phyloP scores from a whole-genome alignment of 192 early-diverging fungal species.

The Podila verticillata region DNA sequence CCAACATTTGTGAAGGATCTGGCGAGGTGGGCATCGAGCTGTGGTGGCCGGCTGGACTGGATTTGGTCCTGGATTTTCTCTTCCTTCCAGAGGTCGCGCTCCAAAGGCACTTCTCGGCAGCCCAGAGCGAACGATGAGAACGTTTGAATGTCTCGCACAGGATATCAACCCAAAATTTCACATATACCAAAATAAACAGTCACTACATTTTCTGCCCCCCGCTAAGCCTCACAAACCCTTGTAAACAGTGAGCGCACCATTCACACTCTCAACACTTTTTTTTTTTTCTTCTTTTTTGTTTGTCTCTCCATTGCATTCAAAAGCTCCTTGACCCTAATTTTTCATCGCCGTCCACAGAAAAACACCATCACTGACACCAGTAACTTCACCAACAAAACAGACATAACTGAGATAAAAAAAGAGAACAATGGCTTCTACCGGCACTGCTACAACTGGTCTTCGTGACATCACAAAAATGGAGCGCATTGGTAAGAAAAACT shows the following conservation, averaged over 20 bases:
- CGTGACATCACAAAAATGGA: constrained; percentile 86
- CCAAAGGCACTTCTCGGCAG: background rate
- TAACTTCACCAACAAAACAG: background rate
- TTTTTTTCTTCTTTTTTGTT: too few relatives aligned
- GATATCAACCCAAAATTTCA: too few relatives aligned
- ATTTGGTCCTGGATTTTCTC: constrained; percentile 42
- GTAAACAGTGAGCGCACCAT: too few relatives aligned
- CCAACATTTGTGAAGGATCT: constrained; percentile 23
- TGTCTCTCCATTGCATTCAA: too few relatives aligned
- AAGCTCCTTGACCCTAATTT: too few relatives aligned
- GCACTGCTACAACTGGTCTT: constrained; percentile 61
- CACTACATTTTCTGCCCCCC: too few relatives aligned
- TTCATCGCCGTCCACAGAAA: too few relatives aligned
- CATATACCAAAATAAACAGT: too few relatives aligned
- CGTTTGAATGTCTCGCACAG: background rate
- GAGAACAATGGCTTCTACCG: constrained; percentile 47
- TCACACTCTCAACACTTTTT: too few relatives aligned
- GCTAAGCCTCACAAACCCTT: too few relatives aligned
- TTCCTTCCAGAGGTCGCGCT: constrained; percentile 27
- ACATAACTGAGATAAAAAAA: background rate
- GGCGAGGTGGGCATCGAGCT: constrained; percentile 37
- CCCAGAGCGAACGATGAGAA: constrained; percentile 37
- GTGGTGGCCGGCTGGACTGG: constrained; percentile 48
- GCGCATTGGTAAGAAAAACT: constrained; percentile 72
- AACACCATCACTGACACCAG: background rate